These are phyloP conservation scores for Cylindricascospora bacillispora DNA, from an alignment of 1,139 yeast species.

Conservation along the genomic window DNA sequence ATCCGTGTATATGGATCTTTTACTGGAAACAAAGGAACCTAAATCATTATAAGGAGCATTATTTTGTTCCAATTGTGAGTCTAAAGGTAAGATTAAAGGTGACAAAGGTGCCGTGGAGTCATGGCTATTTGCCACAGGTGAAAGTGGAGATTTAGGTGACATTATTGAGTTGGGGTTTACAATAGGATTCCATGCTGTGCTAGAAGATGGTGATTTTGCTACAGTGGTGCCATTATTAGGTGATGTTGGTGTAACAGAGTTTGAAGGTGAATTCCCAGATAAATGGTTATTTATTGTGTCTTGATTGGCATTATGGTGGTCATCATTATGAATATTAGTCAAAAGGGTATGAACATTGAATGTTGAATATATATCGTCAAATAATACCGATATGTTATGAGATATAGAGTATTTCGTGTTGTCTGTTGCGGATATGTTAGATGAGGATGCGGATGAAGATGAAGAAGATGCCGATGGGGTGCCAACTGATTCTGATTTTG, in stretches of 20 bases:
- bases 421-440: constrained; percentile 1
- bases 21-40: no score
- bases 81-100: not conserved
- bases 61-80: not conserved
- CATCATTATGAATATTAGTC: constrained; percentile 5
- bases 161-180: constrained; percentile 1
- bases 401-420: constrained; percentile 2
- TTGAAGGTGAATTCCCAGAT: constrained; percentile 5
- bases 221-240: constrained; percentile 5
- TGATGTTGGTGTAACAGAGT: constrained; percentile 5
- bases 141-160: constrained; percentile 1
- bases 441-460: not conserved
- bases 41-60: no score
- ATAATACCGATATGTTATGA: constrained; percentile 9
- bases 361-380: constrained; percentile 15
- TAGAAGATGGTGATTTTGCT: not conserved
- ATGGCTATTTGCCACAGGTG: not conserved
- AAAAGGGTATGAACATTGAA: constrained; percentile 13
- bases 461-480: constrained; percentile 1
- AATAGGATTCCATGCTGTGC: no score
- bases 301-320: constrained; percentile 2
- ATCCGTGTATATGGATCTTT: no score
- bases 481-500: not conserved
- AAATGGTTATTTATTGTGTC: not conserved
- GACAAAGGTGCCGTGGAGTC: not conserved